Evolutionary conservation across 228 moss, liverwort and hornwort species (phyloP), one percentile per base, ranked within the genome.

Genomic region (Sphagnum fallax): DNA sequence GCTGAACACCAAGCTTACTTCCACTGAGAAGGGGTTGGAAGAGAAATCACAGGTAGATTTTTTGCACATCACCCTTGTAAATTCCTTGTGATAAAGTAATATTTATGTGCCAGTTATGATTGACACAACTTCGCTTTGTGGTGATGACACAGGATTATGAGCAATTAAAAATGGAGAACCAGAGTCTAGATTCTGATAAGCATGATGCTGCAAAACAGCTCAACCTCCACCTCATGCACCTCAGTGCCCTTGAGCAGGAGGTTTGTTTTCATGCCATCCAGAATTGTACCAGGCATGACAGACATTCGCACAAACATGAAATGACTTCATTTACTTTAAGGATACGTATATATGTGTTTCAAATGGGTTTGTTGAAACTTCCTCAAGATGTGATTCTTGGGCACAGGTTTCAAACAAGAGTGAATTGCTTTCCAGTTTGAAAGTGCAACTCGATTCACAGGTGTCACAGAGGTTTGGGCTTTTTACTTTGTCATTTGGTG

Each of bases 241-340:
- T 98, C 48, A 92, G 91, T 82, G 98, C 98, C 47, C 73, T 98
- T 70, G 98, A 93, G 71, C 93, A 98, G 74, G 98, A 98, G 86
- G 98, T 98, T 80, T 51, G 61, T 49, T 57, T 48, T 32, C 2
- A 32, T 32, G 32, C 32, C 32, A 32, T 32, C 32, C 32, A 32
- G 6, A 14, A 49, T 11, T 65, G 12, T 49, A 32, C 18, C 10
- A 65, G 49, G 6, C 14, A 14, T 14, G 65, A 51, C 16, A 62
- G 0, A 16, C 16, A 16, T 12, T 62, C 4, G 6, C 47, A 6
- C 47, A 62, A 12, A 16, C 8, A 16, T 10, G 16, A 16, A 6
- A 6, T 16, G 16, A 62, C 62, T 62, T 62, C 62, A 32, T 32
- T 32, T 32, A 32, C 32, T 32, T 32, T 32, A 32, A 32, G 32